A percentile compares a stretch with the other conserved stretches of the same genome.
Evolutionary conservation across 2,329 filamentous ascomycete species (phyloP).

Genomic region (Colletotrichum salicis): DNA sequence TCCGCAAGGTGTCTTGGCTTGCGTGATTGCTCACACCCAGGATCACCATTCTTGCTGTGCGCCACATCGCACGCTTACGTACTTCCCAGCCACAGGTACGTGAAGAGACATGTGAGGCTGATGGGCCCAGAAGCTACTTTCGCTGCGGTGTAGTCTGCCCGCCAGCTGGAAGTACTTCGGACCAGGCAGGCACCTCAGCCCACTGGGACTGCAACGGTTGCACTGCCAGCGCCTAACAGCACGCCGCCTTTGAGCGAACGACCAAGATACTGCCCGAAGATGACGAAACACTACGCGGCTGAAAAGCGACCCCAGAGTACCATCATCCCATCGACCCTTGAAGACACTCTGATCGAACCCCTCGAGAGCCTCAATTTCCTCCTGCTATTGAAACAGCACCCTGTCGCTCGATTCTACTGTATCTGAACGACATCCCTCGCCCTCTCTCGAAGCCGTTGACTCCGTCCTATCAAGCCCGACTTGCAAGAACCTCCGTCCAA

Average conservation of each 20-base stretch:
- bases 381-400: conserved; percentile 18
- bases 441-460: background rate
- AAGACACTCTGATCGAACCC: conserved; percentile 25
- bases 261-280: conserved; percentile 28
- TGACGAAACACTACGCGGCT: conserved; percentile 37
- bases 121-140: background rate
- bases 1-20: background rate
- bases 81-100: conserved; percentile 17
- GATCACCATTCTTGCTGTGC: background rate
- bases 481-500: conserved; percentile 1
- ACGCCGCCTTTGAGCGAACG: conserved; percentile 16
- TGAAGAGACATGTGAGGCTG: background rate
- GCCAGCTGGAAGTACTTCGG: conserved; percentile 25
- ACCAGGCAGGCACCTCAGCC: conserved; percentile 8
- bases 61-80: background rate
- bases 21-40: too few relatives aligned
- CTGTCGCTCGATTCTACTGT: conserved; percentile 10
- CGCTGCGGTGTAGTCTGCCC: background rate
- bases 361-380: conserved; percentile 22
- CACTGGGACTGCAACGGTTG: conserved; percentile 22
- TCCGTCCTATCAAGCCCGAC: background rate
- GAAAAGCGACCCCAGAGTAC: conserved; percentile 29
- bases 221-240: conserved; percentile 27
- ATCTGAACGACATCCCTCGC: conserved; percentile 24
- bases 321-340: conserved; percentile 26